Conservation (phyloP, 108 stramenopile species). For the Cyclotella cryptica region DNA sequence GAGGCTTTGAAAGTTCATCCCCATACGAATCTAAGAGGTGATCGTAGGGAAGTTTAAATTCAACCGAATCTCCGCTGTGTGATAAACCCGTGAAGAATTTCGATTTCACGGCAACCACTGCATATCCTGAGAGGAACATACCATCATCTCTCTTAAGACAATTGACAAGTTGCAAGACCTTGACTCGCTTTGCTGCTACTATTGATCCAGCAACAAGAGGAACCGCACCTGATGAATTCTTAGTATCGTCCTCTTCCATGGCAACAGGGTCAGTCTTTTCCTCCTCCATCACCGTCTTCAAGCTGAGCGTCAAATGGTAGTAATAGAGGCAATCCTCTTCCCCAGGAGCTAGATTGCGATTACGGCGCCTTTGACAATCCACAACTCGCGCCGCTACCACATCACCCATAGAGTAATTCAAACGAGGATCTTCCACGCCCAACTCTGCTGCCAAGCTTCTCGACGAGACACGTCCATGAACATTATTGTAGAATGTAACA, state of each 20-base stretch:
- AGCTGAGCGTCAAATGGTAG: conserved; percentile 41
- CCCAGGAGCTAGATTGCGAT: conserved; percentile 26
- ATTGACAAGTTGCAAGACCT: conserved; percentile 73
- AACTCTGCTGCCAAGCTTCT: conserved; percentile 74
- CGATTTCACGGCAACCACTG: conserved; percentile 78
- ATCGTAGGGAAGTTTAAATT: conserved; percentile 85
- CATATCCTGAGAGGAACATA: conserved; percentile 77
- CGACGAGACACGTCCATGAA: conserved; percentile 76
- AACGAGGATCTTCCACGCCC: conserved; percentile 79
- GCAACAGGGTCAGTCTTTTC: conserved; percentile 14
- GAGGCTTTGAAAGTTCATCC: conserved; percentile 58
- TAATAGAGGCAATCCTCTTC: conserved; percentile 43
- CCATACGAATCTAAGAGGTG: conserved; percentile 79
- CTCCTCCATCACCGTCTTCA: conserved; percentile 49
- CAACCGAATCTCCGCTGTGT: conserved; percentile 45
- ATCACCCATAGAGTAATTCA: conserved; percentile 79
- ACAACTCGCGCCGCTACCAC: conserved; percentile 80
- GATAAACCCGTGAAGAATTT: conserved; percentile 62
- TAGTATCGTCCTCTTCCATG: conserved; percentile 18
- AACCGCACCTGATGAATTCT: conserved; percentile 33
- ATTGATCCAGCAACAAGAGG: conserved; percentile 68
- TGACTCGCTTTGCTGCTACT: conserved; percentile 73
- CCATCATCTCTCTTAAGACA: conserved; percentile 55
- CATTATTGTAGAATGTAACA: conserved; percentile 87
- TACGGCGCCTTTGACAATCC: conserved; percentile 48